Conservation (phyloP, 768 basidiomycete species). For the Phylloporus arenicola region DNA sequence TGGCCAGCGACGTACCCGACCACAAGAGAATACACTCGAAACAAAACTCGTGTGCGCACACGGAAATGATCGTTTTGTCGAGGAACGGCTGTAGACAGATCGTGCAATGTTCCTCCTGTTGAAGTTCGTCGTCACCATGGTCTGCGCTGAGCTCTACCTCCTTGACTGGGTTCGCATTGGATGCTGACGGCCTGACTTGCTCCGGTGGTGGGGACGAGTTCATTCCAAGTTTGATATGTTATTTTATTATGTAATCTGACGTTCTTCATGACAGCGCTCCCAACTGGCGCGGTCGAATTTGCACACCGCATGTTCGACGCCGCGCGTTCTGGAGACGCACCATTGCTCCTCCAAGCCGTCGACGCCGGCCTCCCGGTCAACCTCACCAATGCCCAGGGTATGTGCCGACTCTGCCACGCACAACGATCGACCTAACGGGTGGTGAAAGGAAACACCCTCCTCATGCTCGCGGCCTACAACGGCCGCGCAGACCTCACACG, state of each 20-base stretch:
- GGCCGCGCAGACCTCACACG: slow-evolving; percentile 54
- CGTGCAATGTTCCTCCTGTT: slow-evolving; percentile 57
- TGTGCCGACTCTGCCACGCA: background rate
- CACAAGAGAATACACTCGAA: slow-evolving; percentile 86
- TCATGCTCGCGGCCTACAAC: slow-evolving; percentile 74
- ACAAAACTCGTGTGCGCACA: slow-evolving; percentile 90
- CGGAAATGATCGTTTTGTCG: slow-evolving; percentile 77
- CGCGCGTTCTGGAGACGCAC: slow-evolving; percentile 53
- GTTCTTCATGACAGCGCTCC: slow-evolving; percentile 14
- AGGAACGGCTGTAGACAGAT: slow-evolving; percentile 78
- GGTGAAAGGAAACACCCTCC: slow-evolving; percentile 60
- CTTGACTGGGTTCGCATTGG: background rate
- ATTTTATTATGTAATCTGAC: background rate
- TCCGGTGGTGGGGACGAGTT: slow-evolving; percentile 27
- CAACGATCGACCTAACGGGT: too few relatives aligned
- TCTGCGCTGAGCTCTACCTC: background rate
- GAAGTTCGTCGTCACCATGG: background rate
- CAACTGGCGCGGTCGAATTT: slow-evolving; percentile 39
- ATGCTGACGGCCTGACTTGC: slow-evolving; percentile 31
- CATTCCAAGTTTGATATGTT: slow-evolving; percentile 1
- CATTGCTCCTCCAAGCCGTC: slow-evolving; percentile 52
- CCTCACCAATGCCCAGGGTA: slow-evolving; percentile 68
- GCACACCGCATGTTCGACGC: slow-evolving; percentile 74
- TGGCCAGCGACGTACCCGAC: slow-evolving; percentile 53
- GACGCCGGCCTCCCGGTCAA: slow-evolving; percentile 67